These are phyloP conservation scores for Candida labiduridarum DNA, from an alignment of 1,139 yeast species.

Conservation along the genomic window DNA sequence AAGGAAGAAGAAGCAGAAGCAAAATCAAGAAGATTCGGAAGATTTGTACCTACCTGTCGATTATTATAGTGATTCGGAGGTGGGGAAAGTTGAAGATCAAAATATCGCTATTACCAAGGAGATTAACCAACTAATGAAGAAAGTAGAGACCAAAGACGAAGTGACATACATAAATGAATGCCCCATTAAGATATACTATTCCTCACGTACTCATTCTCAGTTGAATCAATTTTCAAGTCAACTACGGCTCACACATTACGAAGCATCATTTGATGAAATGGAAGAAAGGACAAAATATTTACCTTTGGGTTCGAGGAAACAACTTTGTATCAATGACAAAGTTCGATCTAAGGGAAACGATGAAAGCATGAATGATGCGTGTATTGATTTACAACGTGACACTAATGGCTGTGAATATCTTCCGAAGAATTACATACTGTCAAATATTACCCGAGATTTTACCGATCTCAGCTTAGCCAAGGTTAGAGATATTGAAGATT, in stretches of 20 bases:
- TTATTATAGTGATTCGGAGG: conserved; percentile 37
- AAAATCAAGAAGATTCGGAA: conserved; percentile 2
- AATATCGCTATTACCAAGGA: conserved; percentile 43
- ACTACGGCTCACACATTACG: conserved; percentile 61
- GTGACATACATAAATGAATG: conserved; percentile 30
- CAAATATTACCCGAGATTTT: conserved; percentile 46
- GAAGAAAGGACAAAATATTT: conserved; percentile 54
- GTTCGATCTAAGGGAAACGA: conserved; percentile 53
- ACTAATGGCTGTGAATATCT: conserved; percentile 54
- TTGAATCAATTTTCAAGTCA: conserved; percentile 81
- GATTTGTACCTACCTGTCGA: conserved; percentile 41
- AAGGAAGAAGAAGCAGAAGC: conserved; percentile 2
- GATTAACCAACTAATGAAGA: conserved; percentile 42
- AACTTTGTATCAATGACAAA: conserved; percentile 73
- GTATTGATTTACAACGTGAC: conserved; percentile 67
- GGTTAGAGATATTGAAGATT: conserved; percentile 83
- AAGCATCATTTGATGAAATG: conserved; percentile 54
- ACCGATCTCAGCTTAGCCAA: conserved; percentile 61
- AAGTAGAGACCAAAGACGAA: conserved; percentile 30
- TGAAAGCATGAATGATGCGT: conserved; percentile 76
- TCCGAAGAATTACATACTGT: conserved; percentile 34
- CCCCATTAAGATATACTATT: conserved; percentile 55
- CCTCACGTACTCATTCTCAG: conserved; percentile 94
- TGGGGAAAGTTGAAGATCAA: conserved; percentile 13
- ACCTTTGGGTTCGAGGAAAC: conserved; percentile 83